Evolutionary conservation across 2,329 filamentous ascomycete species (phyloP), one percentile per base, ranked within the genome.

Genomic region (Aspergillus ochraceus): DNA sequence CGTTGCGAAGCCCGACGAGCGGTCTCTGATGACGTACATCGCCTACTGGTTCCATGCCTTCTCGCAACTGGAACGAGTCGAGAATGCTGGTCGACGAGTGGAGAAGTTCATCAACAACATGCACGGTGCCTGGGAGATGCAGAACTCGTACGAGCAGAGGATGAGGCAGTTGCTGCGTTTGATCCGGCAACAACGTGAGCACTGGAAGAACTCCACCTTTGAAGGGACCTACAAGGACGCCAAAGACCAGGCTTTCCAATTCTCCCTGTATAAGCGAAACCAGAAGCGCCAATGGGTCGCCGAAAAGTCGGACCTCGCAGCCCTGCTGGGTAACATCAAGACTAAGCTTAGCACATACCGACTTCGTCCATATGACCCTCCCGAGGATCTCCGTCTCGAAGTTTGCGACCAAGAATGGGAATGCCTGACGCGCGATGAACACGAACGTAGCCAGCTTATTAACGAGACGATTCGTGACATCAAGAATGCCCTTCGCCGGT

Each of bases 21-120:
- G 92, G 69, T 96, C 91, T 75, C 84, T 99, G 74, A 99, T 99
- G 95, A 99, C 95, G 0, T 99, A 99, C 77, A 99, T 99, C 70
- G 95, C 95, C 65, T 99, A 99, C 81, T 99, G 95, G 95, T 99
- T 99, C 84, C 95, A 99, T 74, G 95, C 95, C 68, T 99, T 99
- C 76, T 98, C 94, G 30, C 94, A 98, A 72, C 96, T 99, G 88
- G 95, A 99, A 79, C 90, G 94, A 74, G 95, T 99, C 9, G 95
- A 99, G 77, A 99, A 99, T 74, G 95, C 95, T 4, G 95, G 95
- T 5, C 87, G 95, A 62, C 87, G 95, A 67, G 95, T 99, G 5
- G 95, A 99, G 80, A 99, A 99, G 78, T 99, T 99, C 71, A 91
- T 99, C 68, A 92, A 91, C 74, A 98, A 95, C 76, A 98, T 99